Evolutionary conservation across 2,329 filamentous ascomycete genomes (phyloP), one percentile per base, ranked within the genome.

Genomic region (Botryotinia calthae): DNA sequence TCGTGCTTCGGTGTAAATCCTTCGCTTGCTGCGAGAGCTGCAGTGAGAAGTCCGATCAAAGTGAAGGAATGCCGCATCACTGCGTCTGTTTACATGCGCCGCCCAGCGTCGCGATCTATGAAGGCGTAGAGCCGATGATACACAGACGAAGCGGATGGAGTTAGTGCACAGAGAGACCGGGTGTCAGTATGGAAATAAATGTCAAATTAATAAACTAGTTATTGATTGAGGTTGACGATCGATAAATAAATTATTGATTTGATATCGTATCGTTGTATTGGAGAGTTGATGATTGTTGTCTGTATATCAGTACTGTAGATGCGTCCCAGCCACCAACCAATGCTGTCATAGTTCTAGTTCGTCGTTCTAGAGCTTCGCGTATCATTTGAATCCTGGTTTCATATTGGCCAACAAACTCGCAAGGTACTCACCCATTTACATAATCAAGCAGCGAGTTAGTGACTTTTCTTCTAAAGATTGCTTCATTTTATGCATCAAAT

Each of bases 1-100:
- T 98, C 95, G 78, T 98, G 95, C 76, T 90, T 93, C 1, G 80
- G 76, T 28, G 84, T 85, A 46, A 77, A 78, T 46, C 73, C 72
- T 71, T 81, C 79, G 28, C 75, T 76, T 14, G 76, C 75, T 72
- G 73, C 76, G 6, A 77, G 61, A 67, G 74, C 70, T 14, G 72
- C 62, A 66, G 70, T 61, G 25, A 79, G 42, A 46, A 80, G 58
- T 56, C 71, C 76, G 37, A 73, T 74, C 16, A 77, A 46, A 34
- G 73, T 74, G 70, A 72, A 76, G 34, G 77, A 73, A 69, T 71
- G 64, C 65, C 73, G 71, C 77, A 77, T 78, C 58, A 59, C 75
- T 72, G 65, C 31, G 37, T 34, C 22, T 54, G 14, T 51, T 25
- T 63, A 42, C 64, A 62, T 72, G 76, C 74, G 73, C 61, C 73